phyloP scores from a whole-genome alignment of 768 basidiomycete genomes.

The Grammothele lineata region DNA sequence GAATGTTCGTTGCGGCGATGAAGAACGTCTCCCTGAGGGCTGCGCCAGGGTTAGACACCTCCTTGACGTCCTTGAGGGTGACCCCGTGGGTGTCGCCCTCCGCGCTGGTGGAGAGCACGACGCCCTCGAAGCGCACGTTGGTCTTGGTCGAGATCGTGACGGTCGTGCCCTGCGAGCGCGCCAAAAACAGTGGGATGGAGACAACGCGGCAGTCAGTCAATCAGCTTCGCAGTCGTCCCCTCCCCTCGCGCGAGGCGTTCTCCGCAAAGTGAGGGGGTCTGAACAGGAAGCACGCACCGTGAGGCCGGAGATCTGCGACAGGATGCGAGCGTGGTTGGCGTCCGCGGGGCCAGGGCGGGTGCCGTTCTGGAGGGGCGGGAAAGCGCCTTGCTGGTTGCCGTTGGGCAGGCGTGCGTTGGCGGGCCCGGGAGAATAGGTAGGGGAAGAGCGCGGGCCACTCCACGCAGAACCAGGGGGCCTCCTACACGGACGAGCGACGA shows the following conservation, averaged over 20 bases:
- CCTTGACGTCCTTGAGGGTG: slow-evolving; percentile 74
- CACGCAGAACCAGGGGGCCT: slow-evolving; percentile 46
- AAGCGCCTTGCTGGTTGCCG: slow-evolving; percentile 29
- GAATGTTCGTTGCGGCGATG: slow-evolving; percentile 70
- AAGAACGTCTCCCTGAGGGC: slow-evolving; percentile 70
- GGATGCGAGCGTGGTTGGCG: slow-evolving; percentile 50
- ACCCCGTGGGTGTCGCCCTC: slow-evolving; percentile 73
- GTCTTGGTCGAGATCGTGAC: slow-evolving; percentile 74
- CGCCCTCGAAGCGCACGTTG: slow-evolving; percentile 69
- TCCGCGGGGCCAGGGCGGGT: slow-evolving; percentile 29
- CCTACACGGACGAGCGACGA: slow-evolving; percentile 21
- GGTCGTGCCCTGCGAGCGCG: slow-evolving; percentile 58
- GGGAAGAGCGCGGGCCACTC: slow-evolving; percentile 64
- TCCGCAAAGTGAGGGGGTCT: slow-evolving; percentile 7
- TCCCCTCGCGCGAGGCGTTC: slow-evolving; percentile 1
- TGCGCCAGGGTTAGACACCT: slow-evolving; percentile 59
- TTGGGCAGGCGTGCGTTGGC: slow-evolving; percentile 39
- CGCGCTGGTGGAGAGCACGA: slow-evolving; percentile 50
- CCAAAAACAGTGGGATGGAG: slow-evolving; percentile 5
- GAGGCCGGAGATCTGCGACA: slow-evolving; percentile 64
- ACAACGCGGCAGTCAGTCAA: neutral
- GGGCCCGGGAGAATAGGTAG: slow-evolving; percentile 58
- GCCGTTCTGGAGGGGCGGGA: slow-evolving; percentile 35
- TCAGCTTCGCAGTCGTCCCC: neutral
- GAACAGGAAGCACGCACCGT: slow-evolving; percentile 47